Base-by-base conservation (phyloP, 768 basidiomycete genomes). In the Auricularia auricula-judae region DNA sequence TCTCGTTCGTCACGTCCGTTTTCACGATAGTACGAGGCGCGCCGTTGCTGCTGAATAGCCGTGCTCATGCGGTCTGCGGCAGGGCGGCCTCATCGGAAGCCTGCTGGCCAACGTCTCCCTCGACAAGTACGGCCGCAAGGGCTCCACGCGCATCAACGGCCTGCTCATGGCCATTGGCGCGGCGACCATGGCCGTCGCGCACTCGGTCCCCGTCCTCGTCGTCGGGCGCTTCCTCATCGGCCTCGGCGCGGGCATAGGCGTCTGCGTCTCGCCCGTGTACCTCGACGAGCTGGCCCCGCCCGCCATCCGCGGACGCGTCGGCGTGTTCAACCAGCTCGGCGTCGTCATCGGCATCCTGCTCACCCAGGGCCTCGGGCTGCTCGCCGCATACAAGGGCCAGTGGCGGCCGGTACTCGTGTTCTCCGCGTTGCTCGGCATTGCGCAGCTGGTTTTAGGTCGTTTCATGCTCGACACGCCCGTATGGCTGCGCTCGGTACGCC, bases 301-400 rank as follows among this genome's bases (percentile, higher is more conserved):
- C 2, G 80, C 81, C 58, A 88, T 93, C 64, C 86, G 84, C 68
- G 89, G 89, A 21, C 87, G 78, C 64, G 77, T 93, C 66, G 91
- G 89, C 23, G 87, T 93, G 34, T 78, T 93, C 35, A 91, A 88
- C 0, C 92, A 93, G 68, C 76, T 94, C 34, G 85, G 82, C 44
- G 88, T 96, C 70, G 91, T 96, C 39, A 74, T 91, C 63, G 91
- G 91, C 35, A 88, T 97, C 67, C 86, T 96, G 80, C 72, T 85
- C n/a, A 89, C 93, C 0, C 95, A 98, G 71, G 74, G 80, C 3
- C 77, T 91, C 66, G 93, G 92, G 3, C 78, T 93, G 43, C 73
- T 76, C 62, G 79, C 90, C 60, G 87, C 91, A 16, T 85, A 85
- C 10, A 88, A 88, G 1, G 78, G 77, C 18, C 72, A 80, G 60